phyloP scores from a whole-genome alignment of 2,329 filamentous ascomycete genomes.

The Fusarium miscanthi region DNA sequence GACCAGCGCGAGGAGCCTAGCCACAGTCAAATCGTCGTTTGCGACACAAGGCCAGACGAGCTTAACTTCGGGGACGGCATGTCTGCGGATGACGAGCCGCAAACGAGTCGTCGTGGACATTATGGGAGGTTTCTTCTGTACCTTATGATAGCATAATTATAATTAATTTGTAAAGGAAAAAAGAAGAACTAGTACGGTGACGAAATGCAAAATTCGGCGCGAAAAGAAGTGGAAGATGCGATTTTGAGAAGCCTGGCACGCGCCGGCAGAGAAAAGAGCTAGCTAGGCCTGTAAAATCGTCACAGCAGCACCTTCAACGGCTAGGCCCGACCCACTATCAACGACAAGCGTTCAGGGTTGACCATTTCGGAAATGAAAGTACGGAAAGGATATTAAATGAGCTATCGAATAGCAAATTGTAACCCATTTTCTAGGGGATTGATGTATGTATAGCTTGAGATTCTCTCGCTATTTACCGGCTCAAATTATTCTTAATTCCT shows the following conservation, averaged over 20 bases:
- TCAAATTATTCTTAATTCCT: not conserved
- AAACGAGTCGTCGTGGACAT: constrained; percentile 69
- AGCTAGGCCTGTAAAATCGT: constrained; percentile 18
- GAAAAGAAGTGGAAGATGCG: constrained; percentile 14
- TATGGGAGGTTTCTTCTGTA: not conserved
- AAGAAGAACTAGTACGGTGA: not conserved
- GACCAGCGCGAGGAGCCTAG: constrained; percentile 80
- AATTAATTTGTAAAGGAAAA: not conserved
- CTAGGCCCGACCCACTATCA: constrained; percentile 9
- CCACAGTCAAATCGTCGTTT: constrained; percentile 73
- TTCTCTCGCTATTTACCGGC: too few relatives aligned
- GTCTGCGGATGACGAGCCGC: constrained; percentile 76
- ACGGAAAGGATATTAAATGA: not conserved
- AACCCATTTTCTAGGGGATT: not conserved
- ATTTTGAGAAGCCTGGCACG: constrained; percentile 34
- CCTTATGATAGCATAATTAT: constrained; percentile 34
- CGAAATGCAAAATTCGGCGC: constrained; percentile 4
- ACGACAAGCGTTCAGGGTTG: not conserved
- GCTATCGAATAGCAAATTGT: not conserved
- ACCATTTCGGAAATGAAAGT: not conserved
- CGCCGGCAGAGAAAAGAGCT: constrained; percentile 7
- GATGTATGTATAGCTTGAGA: not conserved
- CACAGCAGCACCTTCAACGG: constrained; percentile 6
- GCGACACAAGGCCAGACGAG: constrained; percentile 76
- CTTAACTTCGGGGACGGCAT: constrained; percentile 77